Evolutionary conservation across 2,329 filamentous ascomycete genomes (phyloP).

Genomic region (Cladobotryum mycophilum): DNA sequence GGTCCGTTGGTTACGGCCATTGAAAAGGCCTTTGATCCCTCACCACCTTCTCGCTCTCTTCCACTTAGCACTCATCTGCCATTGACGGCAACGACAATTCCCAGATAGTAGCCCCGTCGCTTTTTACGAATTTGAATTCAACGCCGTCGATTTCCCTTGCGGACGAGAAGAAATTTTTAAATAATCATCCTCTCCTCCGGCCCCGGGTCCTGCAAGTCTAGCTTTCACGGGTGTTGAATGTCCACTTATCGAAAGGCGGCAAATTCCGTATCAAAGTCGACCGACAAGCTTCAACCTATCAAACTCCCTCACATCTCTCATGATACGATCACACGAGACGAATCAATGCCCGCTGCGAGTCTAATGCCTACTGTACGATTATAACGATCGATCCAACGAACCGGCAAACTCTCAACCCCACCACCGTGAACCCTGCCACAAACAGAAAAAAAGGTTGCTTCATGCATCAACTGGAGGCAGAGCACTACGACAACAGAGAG

Average conservation of each 20-base stretch:
- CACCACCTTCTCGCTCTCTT: constrained; percentile 24
- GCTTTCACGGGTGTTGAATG: constrained; percentile 4
- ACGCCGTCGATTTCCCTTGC: constrained; percentile 10
- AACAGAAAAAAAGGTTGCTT: background rate
- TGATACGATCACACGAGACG: constrained; percentile 5
- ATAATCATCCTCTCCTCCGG: too few relatives aligned
- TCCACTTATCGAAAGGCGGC: constrained; percentile 12
- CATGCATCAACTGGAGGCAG: constrained; percentile 6
- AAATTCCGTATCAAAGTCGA: background rate
- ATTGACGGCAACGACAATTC: constrained; percentile 14
- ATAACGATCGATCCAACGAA: constrained; percentile 20
- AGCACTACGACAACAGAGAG: constrained; percentile 2
- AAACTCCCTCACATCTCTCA: background rate
- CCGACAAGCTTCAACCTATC: background rate
- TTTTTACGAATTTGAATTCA: constrained; percentile 10
- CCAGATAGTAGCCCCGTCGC: constrained; percentile 10
- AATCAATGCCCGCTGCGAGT: constrained; percentile 13
- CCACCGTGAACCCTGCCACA: constrained; percentile 6
- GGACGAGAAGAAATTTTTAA: constrained; percentile 5
- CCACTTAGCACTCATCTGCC: constrained; percentile 26
- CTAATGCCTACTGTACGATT: constrained; percentile 28
- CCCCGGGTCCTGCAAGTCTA: constrained; percentile 5
- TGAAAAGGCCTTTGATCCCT: constrained; percentile 36
- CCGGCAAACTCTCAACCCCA: constrained; percentile 15
- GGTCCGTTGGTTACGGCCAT: constrained; percentile 19